phyloP scores from a whole-genome alignment of 2,329 filamentous ascomycete species.

The Cercospora canescens region DNA sequence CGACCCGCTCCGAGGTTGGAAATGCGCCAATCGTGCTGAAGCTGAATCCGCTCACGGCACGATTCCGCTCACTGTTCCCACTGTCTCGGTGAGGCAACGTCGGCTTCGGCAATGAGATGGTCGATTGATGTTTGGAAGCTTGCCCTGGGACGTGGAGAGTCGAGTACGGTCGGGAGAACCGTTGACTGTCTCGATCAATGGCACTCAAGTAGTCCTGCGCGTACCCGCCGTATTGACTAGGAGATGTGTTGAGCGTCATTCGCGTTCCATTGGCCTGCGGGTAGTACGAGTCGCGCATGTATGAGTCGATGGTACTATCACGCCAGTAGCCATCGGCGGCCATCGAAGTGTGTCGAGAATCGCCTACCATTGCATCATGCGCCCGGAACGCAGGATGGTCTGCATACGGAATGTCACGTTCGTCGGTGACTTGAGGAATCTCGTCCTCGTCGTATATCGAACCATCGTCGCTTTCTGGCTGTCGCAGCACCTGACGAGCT shows the following conservation, averaged over 20 bases:
- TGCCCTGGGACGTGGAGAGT: conserved; percentile 6
- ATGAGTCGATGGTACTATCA: conserved; percentile 27
- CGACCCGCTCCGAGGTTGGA: background rate
- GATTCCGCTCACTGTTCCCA: conserved; percentile 29
- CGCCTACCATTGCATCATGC: conserved; percentile 28
- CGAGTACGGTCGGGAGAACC: conserved; percentile 8
- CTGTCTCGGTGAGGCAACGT: conserved; percentile 24
- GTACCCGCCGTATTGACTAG: background rate
- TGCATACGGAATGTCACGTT: conserved; percentile 30
- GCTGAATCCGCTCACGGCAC: conserved; percentile 26
- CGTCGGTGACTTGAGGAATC: conserved; percentile 21
- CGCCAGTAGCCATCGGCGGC: conserved; percentile 25
- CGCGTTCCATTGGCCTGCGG: conserved; percentile 1
- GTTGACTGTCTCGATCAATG: conserved; percentile 12
- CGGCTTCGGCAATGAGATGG: conserved; percentile 20
- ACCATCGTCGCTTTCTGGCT: conserved; percentile 18
- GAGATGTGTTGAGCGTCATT: background rate
- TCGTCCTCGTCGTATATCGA: conserved; percentile 43
- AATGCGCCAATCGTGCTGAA: conserved; percentile 16
- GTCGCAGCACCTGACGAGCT: conserved; percentile 22
- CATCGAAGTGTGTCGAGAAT: conserved; percentile 19
- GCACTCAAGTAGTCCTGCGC: conserved; percentile 6
- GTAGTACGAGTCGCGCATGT: conserved; percentile 24
- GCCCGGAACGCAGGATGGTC: conserved; percentile 34
- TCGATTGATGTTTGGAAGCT: conserved; percentile 18